phyloP scores from a whole-genome alignment of 2,329 filamentous ascomycete genomes.

The Paramyrothecium sp. region DNA sequence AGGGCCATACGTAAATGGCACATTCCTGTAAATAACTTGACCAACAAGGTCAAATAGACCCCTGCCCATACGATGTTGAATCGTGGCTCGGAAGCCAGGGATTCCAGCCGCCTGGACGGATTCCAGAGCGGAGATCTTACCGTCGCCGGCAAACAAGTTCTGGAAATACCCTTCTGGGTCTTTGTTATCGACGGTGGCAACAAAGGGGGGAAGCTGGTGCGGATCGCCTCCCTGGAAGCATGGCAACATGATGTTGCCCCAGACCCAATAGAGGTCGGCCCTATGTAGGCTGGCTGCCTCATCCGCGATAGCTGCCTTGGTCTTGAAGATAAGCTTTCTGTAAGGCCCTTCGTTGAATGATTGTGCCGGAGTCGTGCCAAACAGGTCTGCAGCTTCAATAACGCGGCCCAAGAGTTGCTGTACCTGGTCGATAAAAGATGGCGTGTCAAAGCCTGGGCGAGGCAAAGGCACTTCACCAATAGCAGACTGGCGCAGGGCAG shows the following conservation, averaged over 20 bases:
- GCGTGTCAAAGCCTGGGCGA: background rate
- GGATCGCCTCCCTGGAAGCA: slow-evolving; percentile 16
- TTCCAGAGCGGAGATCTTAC: slow-evolving; percentile 8
- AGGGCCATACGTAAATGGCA: slow-evolving; percentile 9
- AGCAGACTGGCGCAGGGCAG: too few relatives aligned
- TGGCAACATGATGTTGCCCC: slow-evolving; percentile 18
- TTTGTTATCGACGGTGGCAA: background rate
- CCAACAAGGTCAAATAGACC: slow-evolving; percentile 15
- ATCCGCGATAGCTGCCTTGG: slow-evolving; percentile 12
- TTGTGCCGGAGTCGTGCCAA: slow-evolving; percentile 10
- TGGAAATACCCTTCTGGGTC: background rate
- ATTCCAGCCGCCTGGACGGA: slow-evolving; percentile 10
- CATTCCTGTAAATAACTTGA: slow-evolving; percentile 9
- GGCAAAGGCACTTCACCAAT: too few relatives aligned
- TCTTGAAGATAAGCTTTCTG: background rate
- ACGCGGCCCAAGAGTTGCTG: background rate
- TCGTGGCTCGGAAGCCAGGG: slow-evolving; percentile 12
- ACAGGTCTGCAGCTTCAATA: slow-evolving; percentile 5
- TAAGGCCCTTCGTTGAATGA: background rate
- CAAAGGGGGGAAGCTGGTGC: slow-evolving; percentile 9
- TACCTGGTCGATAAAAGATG: too few relatives aligned
- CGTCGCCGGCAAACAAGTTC: slow-evolving; percentile 9
- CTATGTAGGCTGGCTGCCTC: slow-evolving; percentile 18
- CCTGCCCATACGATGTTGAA: slow-evolving; percentile 16
- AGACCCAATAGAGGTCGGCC: slow-evolving; percentile 13